Evolutionary conservation across 441 rosid genomes (phyloP), one percentile per base, ranked within the genome.

Genomic region (Aleurites moluccanus): DNA sequence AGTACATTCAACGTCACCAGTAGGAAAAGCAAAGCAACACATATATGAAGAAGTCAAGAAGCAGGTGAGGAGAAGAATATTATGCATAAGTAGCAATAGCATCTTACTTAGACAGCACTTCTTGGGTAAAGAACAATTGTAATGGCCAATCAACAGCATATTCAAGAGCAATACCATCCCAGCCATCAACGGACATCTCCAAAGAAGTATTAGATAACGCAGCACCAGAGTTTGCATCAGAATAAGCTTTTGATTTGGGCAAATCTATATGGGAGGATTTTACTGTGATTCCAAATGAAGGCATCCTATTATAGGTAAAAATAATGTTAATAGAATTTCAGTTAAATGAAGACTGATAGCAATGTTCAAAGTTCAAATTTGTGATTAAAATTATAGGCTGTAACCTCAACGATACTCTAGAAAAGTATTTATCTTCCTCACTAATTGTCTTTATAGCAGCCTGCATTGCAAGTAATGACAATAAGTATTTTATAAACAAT

Each of bases 81-180:
- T 49, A 72, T 61, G 49, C 53, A 69, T 21, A 64, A 49, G 47
- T 33, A 67, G 70, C 72, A 75, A 64, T 42, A 71, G 77, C 78
- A 75, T 87, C 87, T 86, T 96, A 96, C 99, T 91, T 92, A 59
- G 98, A 91, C 75, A 96, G 89, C 62, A 96, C 97, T 80, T 95
- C 98, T 80, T 92, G 98, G 76, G 99, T 89, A 75, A 93, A 93
- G 81, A 96, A 96, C 79, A 96, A 75, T 79, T 93, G 94, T 75
- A 93, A 88, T 69, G 98, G 99, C 99, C 99, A 96, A 79, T 93
- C 97, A 66, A 93, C 87, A 78, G 97, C 83, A 86, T 93, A 96
- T 82, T 93, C 97, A 52, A 96, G 96, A 63, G 94, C 89, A 80
- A 93, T 92, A 64, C 91, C 96, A 81, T 92, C 96, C 99, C 99